Conservation (phyloP, 2,329 filamentous ascomycete species). For the Claviceps sp. region DNA sequence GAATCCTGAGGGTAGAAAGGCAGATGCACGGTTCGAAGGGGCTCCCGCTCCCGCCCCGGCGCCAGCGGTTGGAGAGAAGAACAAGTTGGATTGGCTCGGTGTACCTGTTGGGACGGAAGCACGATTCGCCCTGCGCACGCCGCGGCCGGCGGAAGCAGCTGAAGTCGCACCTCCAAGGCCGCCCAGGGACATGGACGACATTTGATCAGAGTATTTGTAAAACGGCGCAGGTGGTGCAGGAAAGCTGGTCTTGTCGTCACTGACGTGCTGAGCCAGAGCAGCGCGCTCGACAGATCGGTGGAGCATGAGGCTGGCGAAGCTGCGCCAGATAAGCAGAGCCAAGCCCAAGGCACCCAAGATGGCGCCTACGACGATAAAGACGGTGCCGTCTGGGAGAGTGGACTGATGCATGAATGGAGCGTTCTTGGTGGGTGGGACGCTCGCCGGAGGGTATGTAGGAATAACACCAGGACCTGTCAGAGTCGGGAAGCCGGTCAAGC, state of each 20-base stretch:
- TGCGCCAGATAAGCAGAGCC: slow-evolving; percentile 78
- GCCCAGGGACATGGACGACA: slow-evolving; percentile 37
- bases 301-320: slow-evolving; percentile 75
- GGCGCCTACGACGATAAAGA: slow-evolving; percentile 90
- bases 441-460: slow-evolving; percentile 53
- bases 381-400: slow-evolving; percentile 73
- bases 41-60: slow-evolving; percentile 40
- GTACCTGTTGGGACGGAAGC: slow-evolving; percentile 40
- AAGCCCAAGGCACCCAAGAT: slow-evolving; percentile 72
- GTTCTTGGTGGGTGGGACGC: slow-evolving; percentile 67
- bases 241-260: slow-evolving; percentile 57
- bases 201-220: slow-evolving; percentile 50
- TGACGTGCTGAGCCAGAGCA: slow-evolving; percentile 57
- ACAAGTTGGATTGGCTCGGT: slow-evolving; percentile 58
- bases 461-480: slow-evolving; percentile 26
- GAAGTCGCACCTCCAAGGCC: slow-evolving; percentile 15
- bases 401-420: slow-evolving; percentile 91
- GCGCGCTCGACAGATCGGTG: slow-evolving; percentile 83
- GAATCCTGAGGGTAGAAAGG: slow-evolving; percentile 83
- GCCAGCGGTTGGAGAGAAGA: slow-evolving; percentile 81
- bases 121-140: slow-evolving; percentile 36
- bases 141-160: slow-evolving; percentile 30
- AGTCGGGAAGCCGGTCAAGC: slow-evolving; percentile 25
- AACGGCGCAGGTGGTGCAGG: slow-evolving; percentile 43
- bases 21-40: slow-evolving; percentile 53